Evolutionary conservation across 2,329 filamentous ascomycete genomes (phyloP).

Genomic region (Alternaria alternata): DNA sequence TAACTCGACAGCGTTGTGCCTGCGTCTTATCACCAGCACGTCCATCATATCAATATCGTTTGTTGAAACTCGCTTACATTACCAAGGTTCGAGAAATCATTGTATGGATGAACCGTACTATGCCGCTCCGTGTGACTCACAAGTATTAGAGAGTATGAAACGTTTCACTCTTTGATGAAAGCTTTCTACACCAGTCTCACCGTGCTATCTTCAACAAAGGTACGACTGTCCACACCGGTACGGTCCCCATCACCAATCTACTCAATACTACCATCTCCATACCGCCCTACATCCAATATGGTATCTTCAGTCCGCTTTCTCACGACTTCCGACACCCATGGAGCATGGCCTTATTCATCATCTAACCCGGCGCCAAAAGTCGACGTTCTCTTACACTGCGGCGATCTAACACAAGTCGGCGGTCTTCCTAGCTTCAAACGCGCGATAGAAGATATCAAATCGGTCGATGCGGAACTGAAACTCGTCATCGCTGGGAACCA

Average conservation of each 20-base stretch:
- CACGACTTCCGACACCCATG: constrained; percentile 53
- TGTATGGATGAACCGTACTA: too few relatives aligned
- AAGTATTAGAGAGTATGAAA: not conserved
- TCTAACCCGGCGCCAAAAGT: constrained; percentile 43
- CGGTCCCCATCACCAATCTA: not conserved
- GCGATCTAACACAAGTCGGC: constrained; percentile 55
- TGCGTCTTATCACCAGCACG: too few relatives aligned
- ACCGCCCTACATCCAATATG: not conserved
- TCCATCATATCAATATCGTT: too few relatives aligned
- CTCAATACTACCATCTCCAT: not conserved
- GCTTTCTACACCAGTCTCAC: not conserved
- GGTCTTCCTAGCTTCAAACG: constrained; percentile 53
- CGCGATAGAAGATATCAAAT: constrained; percentile 56
- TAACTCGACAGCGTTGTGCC: too few relatives aligned
- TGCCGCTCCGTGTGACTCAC: too few relatives aligned
- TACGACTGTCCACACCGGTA: not conserved
- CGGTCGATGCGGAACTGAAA: constrained; percentile 62
- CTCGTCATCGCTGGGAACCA: constrained; percentile 69
- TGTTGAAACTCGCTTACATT: too few relatives aligned
- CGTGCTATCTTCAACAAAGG: not conserved
- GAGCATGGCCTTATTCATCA: constrained; percentile 1
- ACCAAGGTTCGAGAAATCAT: too few relatives aligned
- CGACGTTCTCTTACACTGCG: constrained; percentile 62
- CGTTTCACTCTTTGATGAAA: not conserved
- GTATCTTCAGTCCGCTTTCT: constrained; percentile 30